These are phyloP conservation scores for Wickerhamiella occidentalis DNA, from an alignment of 805 yeast genomes.

Conservation along the genomic window DNA sequence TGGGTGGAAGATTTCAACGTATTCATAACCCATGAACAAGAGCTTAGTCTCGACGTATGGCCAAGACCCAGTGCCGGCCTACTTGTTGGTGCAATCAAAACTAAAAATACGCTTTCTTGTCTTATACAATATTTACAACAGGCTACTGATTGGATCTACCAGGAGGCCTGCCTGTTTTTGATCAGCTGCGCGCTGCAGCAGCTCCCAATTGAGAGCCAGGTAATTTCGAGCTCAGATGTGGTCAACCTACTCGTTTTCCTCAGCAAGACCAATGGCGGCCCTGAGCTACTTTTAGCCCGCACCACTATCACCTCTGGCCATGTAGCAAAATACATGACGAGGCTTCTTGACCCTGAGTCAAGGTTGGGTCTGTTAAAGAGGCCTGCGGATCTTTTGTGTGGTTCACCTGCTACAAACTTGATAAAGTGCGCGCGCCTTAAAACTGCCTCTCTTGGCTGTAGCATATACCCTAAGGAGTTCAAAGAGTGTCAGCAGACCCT, in stretches of 20 bases:
- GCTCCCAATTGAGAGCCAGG: slow-evolving; percentile 16
- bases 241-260: neutral
- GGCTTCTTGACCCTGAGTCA: slow-evolving; percentile 15
- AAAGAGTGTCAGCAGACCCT: slow-evolving; percentile 22
- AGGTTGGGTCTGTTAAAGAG: slow-evolving; percentile 4
- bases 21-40: slow-evolving; percentile 65
- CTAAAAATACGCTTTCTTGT: slow-evolving; percentile 15
- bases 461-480: slow-evolving; percentile 18
- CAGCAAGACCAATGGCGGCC: neutral
- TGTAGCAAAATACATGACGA: slow-evolving; percentile 9
- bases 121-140: slow-evolving; percentile 11
- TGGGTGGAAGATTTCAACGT: slow-evolving; percentile 53
- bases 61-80: slow-evolving; percentile 54
- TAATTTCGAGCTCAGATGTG: neutral
- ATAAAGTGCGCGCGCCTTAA: slow-evolving; percentile 15
- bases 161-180: slow-evolving; percentile 19
- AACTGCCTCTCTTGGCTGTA: slow-evolving; percentile 13
- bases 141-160: slow-evolving; percentile 3
- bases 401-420: neutral
- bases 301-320: slow-evolving; percentile 17
- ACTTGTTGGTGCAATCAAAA: slow-evolving; percentile 38
- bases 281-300: slow-evolving; percentile 18
- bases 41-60: slow-evolving; percentile 42
- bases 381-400: neutral
- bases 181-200: slow-evolving; percentile 17